Evolutionary conservation across 169 alveolate genomes (phyloP).

Genomic region (Cryptosporidium meleagridis): DNA sequence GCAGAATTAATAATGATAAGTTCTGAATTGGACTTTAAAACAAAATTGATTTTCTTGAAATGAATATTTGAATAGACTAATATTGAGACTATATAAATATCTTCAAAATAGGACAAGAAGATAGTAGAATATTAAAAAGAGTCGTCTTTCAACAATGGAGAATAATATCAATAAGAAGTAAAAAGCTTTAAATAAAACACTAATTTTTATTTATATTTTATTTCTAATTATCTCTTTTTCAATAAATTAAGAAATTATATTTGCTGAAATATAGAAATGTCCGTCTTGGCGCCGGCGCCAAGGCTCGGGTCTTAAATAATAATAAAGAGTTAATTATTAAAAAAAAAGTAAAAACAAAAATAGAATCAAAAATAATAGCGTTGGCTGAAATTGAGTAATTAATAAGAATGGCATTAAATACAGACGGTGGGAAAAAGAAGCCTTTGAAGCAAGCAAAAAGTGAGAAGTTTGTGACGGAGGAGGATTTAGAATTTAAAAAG

Average conservation of each 20-base stretch:
- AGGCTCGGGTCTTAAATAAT: not conserved
- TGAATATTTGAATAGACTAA: no score
- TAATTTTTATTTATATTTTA: not conserved
- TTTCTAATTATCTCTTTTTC: not conserved
- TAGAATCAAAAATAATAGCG: not conserved
- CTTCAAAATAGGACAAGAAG: not conserved
- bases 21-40: not conserved
- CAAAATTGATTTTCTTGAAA: not conserved
- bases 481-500: constrained; percentile 82
- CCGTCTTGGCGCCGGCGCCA: not conserved
- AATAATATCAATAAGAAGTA: not conserved
- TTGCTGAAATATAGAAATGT: not conserved
- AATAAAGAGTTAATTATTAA: no score
- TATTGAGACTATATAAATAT: not conserved
- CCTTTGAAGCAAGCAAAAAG: constrained; percentile 83
- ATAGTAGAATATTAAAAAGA: not conserved
- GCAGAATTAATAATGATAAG: not conserved
- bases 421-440: constrained; percentile 83
- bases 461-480: constrained; percentile 80
- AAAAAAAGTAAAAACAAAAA: no score
- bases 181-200: not conserved
- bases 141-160: no score
- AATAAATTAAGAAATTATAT: not conserved
- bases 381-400: not conserved
- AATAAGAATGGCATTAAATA: constrained; percentile 51